Conservation (phyloP, 306 rosid species). For the Fragaria ananassa region DNA sequence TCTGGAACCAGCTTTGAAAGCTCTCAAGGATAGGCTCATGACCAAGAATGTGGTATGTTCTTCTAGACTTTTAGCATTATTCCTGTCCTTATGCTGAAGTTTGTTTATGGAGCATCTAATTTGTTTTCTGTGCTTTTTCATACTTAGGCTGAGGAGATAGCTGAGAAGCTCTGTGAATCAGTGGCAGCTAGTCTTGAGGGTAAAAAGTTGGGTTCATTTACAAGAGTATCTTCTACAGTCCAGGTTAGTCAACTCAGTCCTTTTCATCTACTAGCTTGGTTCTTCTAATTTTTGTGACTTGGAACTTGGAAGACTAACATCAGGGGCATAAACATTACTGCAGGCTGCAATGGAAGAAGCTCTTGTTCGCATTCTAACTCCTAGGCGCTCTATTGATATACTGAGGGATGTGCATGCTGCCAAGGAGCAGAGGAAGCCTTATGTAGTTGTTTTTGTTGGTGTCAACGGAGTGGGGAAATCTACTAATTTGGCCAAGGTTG, state of each 20-base stretch:
- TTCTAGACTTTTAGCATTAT: constrained; percentile 4
- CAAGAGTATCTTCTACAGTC: constrained; percentile 95
- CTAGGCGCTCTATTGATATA: constrained; percentile 90
- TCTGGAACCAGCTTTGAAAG: constrained; percentile 93
- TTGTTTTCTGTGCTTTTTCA: constrained; percentile 24
- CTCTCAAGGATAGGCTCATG: constrained; percentile 96
- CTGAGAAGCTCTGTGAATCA: constrained; percentile 96
- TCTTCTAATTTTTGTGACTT: background rate
- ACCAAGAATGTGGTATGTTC: constrained; percentile 94
- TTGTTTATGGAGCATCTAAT: constrained; percentile 17
- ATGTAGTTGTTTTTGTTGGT: constrained; percentile 95
- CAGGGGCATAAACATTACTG: constrained; percentile 17
- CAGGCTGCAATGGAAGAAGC: constrained; percentile 99
- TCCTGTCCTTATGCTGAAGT: background rate
- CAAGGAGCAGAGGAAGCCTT: constrained; percentile 91
- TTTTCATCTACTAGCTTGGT: background rate
- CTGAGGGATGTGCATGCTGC: constrained; percentile 93
- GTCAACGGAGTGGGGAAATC: constrained; percentile 99
- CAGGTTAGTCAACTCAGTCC: constrained; percentile 48
- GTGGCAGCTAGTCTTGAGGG: constrained; percentile 99
- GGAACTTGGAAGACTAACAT: constrained; percentile 10
- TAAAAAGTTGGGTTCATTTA: constrained; percentile 86
- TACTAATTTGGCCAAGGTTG: constrained; percentile 94
- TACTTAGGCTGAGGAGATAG: constrained; percentile 93
- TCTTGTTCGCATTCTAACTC: constrained; percentile 88